Percentiles rank a stretch among this genome's conserved stretches.
Conservation (phyloP, 2,329 filamentous ascomycete species). For the Neopestalotiopsis rosae region DNA sequence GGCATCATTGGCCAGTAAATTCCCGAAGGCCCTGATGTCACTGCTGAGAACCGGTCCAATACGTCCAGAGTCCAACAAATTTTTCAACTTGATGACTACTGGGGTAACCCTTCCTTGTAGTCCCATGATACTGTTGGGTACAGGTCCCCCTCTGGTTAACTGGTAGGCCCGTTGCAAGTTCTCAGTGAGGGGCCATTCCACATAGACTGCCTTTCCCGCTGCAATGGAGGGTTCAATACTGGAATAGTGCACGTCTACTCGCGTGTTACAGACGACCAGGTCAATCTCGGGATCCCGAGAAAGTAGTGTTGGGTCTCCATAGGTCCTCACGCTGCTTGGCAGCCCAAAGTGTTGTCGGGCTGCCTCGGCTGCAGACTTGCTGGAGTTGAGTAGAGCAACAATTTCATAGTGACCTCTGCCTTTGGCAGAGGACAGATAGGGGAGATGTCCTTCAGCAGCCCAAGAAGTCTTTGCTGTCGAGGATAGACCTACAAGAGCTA, state of each 20-base stretch:
- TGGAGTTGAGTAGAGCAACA: constrained; percentile 58
- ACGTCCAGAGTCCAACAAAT: constrained; percentile 47
- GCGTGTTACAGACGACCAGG: constrained; percentile 58
- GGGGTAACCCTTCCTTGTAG: constrained; percentile 57
- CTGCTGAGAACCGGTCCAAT: constrained; percentile 60
- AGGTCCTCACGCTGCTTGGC: constrained; percentile 46
- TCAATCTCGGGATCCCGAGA: constrained; percentile 56
- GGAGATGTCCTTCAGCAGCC: constrained; percentile 61
- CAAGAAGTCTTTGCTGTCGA: constrained; percentile 56
- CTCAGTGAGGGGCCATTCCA: constrained; percentile 64
- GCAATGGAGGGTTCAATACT: constrained; percentile 51
- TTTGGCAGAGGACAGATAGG: constrained; percentile 58
- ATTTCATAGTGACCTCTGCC: constrained; percentile 51
- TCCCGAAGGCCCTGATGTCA: constrained; percentile 47
- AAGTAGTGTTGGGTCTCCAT: constrained; percentile 54
- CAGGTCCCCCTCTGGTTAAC: constrained; percentile 41
- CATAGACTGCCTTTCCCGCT: constrained; percentile 58
- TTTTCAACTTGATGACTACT: constrained; percentile 46
- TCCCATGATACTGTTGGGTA: constrained; percentile 50
- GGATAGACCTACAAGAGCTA: constrained; percentile 65
- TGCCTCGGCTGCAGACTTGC: constrained; percentile 45
- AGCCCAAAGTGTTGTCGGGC: constrained; percentile 51
- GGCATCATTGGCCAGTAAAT: constrained; percentile 38
- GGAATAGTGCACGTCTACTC: constrained; percentile 57
- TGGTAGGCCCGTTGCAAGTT: constrained; percentile 46